Evolutionary conservation across 2,329 filamentous ascomycete genomes (phyloP), one percentile per base, ranked within the genome.

Genomic region (Sclerotiophoma versabilis): DNA sequence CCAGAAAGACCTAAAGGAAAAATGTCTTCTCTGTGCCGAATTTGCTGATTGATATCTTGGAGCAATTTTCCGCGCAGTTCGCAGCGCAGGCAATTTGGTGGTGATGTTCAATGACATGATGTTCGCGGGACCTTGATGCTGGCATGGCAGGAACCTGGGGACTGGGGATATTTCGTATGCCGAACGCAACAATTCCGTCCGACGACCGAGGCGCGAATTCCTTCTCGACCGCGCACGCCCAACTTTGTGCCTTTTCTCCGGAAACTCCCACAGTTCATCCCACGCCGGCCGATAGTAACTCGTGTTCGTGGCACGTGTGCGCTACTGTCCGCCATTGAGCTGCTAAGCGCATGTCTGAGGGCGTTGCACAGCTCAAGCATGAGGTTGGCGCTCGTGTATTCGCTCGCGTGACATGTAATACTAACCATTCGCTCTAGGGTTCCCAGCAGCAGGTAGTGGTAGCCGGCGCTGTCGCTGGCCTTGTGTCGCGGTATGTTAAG

Each of bases 401-500:
- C 33, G 26, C 39, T n/a, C 29, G 5, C 53, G 37, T 38, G 29
- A 20, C 50, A 41, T 27, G 22, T 22, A 51, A 20, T 27, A 50
- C 60, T 66, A 49, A 68, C 41, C 36, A 26, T 55, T 47, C 29
- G 22, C 41, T 33, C 3, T 41, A 88, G 85, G 88, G 87, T 76
- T 87, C 87, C 55, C 84, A 82, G 76, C 76, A 78, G 63, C 87
- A 90, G 73, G 86, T 88, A 57, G 80, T 88, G 43, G 74, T 84
- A 61, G 86, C 88, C 51, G 88, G 88, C 66, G 87, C 84, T 38
- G 79, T 85, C 63, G 91, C 95, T 60, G 95, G 95, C 54, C 84
- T 98, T 63, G 87, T 98, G 60, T 95, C 95, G 49, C 89, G 93
- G 89, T 92, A 82, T 50, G 73, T 50, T 11, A 29, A n/a, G 9